Conservation (phyloP, 2,329 filamentous ascomycete genomes). For the Diaporthe sp. region DNA sequence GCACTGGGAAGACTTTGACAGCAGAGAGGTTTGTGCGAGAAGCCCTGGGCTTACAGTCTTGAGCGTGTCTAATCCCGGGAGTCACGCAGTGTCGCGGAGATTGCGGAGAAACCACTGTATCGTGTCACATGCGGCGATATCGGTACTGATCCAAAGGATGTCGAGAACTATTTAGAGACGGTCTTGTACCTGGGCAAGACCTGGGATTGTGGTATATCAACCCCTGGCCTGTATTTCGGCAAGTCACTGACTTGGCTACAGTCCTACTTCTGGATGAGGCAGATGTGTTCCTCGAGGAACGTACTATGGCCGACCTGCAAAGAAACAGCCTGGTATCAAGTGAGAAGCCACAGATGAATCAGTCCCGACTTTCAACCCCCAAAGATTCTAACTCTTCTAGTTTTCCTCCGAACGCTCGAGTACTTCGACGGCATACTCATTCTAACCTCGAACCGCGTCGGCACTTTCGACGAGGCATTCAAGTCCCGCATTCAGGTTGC, state of each 20-base stretch:
- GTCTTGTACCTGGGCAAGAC: constrained; percentile 49
- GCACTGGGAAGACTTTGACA: constrained; percentile 54
- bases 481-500: constrained; percentile 50
- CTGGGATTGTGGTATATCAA: constrained; percentile 45
- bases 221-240: rapidly evolving
- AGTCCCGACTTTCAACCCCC: too few species aligned
- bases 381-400: background rate
- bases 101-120: constrained; percentile 52
- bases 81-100: constrained; percentile 49
- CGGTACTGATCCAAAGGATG: constrained; percentile 47
- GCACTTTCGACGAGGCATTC: constrained; percentile 51
- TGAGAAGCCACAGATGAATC: background rate
- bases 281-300: constrained; percentile 51
- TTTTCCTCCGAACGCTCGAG: constrained; percentile 49
- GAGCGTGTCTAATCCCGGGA: background rate
- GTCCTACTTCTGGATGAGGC: constrained; percentile 53
- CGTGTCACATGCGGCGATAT: constrained; percentile 53
- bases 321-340: constrained; percentile 51
- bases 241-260: constrained; percentile 34
- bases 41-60: too few species aligned
- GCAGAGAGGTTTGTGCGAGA: too few species aligned
- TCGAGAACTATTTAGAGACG: constrained; percentile 50
- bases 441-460: constrained; percentile 50
- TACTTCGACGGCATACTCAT: constrained; percentile 50
- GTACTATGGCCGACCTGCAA: constrained; percentile 46